Percentiles rank a stretch among this genome's conserved stretches.
Conservation (phyloP, 2,329 filamentous ascomycete genomes). For the Diaporthe citriasiana region DNA sequence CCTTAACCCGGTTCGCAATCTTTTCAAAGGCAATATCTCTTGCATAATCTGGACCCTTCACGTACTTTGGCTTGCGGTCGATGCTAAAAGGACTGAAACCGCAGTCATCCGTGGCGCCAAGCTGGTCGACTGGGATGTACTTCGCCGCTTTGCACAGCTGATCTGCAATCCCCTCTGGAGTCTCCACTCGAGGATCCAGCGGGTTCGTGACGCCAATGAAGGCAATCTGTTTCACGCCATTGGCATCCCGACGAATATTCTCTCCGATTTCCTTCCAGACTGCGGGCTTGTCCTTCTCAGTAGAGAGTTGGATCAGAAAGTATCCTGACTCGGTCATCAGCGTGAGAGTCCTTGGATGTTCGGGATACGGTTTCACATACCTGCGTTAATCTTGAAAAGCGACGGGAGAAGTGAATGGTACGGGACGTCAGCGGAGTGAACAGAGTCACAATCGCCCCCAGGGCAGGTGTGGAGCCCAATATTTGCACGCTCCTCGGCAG, state of each 20-base stretch:
- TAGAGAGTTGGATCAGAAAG: not conserved
- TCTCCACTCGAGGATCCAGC: not conserved
- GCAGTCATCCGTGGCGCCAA: conserved; percentile 2
- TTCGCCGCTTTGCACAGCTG: not conserved
- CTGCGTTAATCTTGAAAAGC: conserved; percentile 11
- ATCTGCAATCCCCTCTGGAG: not conserved
- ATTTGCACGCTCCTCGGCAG: no score
- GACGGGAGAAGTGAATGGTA: conserved; percentile 2
- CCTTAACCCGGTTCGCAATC: not conserved
- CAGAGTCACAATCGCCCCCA: no score
- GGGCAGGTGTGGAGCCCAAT: no score
- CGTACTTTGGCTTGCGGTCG: conserved; percentile 2
- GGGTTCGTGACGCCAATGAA: not conserved
- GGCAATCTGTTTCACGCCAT: conserved; percentile 1
- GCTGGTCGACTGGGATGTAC: not conserved
- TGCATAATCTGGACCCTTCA: not conserved
- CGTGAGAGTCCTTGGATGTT: not conserved
- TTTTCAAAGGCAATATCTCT: not conserved
- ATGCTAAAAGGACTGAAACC: conserved; percentile 6
- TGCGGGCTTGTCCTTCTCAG: not conserved
- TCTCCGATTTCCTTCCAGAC: conserved; percentile 5
- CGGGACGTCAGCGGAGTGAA: conserved; percentile 1
- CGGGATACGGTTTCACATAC: not conserved
- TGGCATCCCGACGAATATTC: not conserved
- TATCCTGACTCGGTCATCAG: not conserved